These are phyloP conservation scores for Paraphysoderma sedebokerense DNA, from an alignment of 371 early-diverging fungal species.

Conservation along the genomic window DNA sequence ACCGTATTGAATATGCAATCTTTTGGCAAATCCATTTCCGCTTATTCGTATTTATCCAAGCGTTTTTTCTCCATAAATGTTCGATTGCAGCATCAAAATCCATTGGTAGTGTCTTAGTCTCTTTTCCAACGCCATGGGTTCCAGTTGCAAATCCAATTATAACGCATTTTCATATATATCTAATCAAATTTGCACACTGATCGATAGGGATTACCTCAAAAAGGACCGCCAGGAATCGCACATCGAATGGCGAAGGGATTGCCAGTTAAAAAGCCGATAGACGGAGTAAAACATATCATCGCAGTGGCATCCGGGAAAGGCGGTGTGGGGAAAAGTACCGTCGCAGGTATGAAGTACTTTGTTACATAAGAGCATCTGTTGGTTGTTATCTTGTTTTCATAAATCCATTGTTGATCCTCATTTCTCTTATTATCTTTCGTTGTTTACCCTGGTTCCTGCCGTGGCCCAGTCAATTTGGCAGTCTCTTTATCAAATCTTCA, in stretches of 20 bases:
- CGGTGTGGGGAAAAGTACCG: constrained; percentile 79
- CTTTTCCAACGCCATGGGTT: no score
- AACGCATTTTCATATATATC: no score
- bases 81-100: no score
- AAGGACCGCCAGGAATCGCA: no score
- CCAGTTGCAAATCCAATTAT: no score
- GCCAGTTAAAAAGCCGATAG: constrained; percentile 42
- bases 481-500: constrained; percentile 42
- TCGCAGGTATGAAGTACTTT: constrained; percentile 37
- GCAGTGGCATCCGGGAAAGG: constrained; percentile 82
- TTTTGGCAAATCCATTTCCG: no score
- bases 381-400: constrained; percentile 2
- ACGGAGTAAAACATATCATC: constrained; percentile 46
- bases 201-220: no score
- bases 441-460: not conserved
- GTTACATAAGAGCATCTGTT: not conserved
- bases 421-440: not conserved
- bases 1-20: no score
- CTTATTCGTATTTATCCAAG: no score
- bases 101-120: no score
- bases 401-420: not conserved
- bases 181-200: no score
- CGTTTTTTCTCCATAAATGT: no score
- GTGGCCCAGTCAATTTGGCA: constrained; percentile 49
- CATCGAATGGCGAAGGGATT: constrained; percentile 20